Evolutionary conservation across 441 rosid genomes (phyloP).

Genomic region (Gossypium gossypioides): DNA sequence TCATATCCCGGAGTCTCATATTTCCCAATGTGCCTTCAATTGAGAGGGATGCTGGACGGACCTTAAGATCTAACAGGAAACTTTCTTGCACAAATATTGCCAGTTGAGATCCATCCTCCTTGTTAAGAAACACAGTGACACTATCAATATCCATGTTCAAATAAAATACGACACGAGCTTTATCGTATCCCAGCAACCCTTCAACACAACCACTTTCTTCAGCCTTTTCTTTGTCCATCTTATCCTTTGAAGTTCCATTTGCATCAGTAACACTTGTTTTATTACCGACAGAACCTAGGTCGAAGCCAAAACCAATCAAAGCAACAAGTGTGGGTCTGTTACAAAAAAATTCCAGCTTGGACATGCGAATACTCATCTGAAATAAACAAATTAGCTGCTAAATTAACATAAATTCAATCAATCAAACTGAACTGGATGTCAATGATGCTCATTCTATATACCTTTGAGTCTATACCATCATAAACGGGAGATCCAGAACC

Average conservation of each 20-base stretch:
- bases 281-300: conserved; percentile 42
- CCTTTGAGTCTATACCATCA: conserved; percentile 95
- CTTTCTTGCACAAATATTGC: conserved; percentile 94
- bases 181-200: conserved; percentile 92
- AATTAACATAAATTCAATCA: conserved; percentile 5
- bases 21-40: conserved; percentile 94
- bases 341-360: conserved; percentile 89
- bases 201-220: conserved; percentile 66
- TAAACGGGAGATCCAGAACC: conserved; percentile 75
- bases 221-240: conserved; percentile 48
- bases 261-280: conserved; percentile 26
- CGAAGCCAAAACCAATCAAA: conserved; percentile 82
- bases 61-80: conserved; percentile 82
- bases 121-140: conserved; percentile 81
- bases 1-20: conserved; percentile 90
- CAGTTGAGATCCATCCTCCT: conserved; percentile 96
- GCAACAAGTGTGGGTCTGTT: conserved; percentile 95
- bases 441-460: conserved; percentile 25
- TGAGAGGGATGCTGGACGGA: conserved; percentile 86
- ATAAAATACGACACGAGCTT: conserved; percentile 84
- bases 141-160: conserved; percentile 82
- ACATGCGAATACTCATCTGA: conserved; percentile 96
- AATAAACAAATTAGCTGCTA: conserved; percentile 27
- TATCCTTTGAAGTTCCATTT: conserved; percentile 30
- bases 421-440: conserved; percentile 12